Base-by-base conservation (phyloP, 139 green algal genomes). In the Chlamydomonas schloesseri region DNA sequence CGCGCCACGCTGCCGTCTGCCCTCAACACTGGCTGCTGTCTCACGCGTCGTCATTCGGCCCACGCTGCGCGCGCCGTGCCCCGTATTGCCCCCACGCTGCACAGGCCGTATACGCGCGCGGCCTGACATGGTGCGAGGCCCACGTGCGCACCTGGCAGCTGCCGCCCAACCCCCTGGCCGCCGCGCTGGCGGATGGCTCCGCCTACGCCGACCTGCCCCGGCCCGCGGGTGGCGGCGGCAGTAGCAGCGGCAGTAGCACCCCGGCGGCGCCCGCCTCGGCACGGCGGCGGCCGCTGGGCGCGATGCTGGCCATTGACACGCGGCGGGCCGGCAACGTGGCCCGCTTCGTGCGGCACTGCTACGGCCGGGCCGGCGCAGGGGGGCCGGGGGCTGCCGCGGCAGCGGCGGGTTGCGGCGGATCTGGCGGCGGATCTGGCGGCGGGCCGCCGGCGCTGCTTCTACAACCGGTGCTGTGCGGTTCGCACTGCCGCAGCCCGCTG, bases 141-240 rank as follows among this genome's bases (percentile, higher is more conserved):
- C 64, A 67, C 64, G 78, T 84, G 29, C 78, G 42, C 10, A 17
- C 65, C 6, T 84, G 78, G 78, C 78, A 84, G 78, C 64, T 84
- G 46, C 78, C 78, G 28, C 78, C 78, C 46, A 84, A 84, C 62
- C 78, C 78, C 11, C 46, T 84, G 3, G 14, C 78, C 0, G 15
- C 0, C 0, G 65, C 62, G 20, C 46, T 84, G 9, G 46, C 14
- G 26, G 42, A 50, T 8, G 42, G 42, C 60, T n/a, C 60, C 11
- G 60, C 60, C 1, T 24, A 67, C 23, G 24, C 55, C 53, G 31
- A 34, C 53, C 20, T 20, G 29, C n/a, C n/a, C n/a, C n/a, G n/a
- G n/a, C n/a, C n/a, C n/a, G n/a, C n/a, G n/a, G 71, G 29, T 53
- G 53, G 17, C 50, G 75, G 70, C 34, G 55, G 55, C 55, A 11